A percentile compares a stretch with the other conserved stretches of the same genome.
phyloP scores from a whole-genome alignment of 768 basidiomycete genomes.

The Tulasnella sp. region DNA sequence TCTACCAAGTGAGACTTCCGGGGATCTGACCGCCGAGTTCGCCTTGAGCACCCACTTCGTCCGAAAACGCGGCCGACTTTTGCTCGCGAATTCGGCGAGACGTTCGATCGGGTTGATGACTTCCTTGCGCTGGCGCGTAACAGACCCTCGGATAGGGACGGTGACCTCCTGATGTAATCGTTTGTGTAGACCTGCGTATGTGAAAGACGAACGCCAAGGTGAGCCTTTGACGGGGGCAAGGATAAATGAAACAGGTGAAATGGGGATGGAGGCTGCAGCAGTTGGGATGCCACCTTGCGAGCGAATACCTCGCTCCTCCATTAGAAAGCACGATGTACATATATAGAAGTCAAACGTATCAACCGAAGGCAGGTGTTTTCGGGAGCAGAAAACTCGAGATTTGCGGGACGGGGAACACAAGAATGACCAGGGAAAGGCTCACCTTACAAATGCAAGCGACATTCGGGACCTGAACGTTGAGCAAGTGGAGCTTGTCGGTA shows the following conservation, averaged over 20 bases:
- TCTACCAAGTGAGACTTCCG: slow-evolving; percentile 84
- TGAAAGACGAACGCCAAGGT: background rate
- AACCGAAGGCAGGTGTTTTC: no score
- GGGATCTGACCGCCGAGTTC: slow-evolving; percentile 85
- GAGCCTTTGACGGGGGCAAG: background rate
- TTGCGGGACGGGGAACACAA: background rate
- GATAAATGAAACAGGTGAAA: background rate
- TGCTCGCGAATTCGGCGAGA: slow-evolving; percentile 11
- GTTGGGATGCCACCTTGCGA: no score
- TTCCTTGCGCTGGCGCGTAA: slow-evolving; percentile 75
- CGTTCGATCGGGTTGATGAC: slow-evolving; percentile 39
- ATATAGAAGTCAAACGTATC: background rate
- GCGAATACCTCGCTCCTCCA: no score
- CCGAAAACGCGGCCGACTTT: slow-evolving; percentile 66
- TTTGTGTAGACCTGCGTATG: slow-evolving; percentile 53
- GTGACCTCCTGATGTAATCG: slow-evolving; percentile 71
- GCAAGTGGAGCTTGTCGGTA: slow-evolving; percentile 62
- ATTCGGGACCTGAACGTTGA: slow-evolving; percentile 79
- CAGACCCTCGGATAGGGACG: slow-evolving; percentile 66
- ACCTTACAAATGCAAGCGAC: slow-evolving; percentile 69
- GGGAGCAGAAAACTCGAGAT: no score
- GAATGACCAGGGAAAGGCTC: no score
- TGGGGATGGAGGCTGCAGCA: background rate
- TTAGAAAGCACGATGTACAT: no score
- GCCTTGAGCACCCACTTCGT: slow-evolving; percentile 86